These are phyloP conservation scores for Teratosphaeria pseudoeucalypti DNA, from an alignment of 2,329 filamentous ascomycete genomes.

Conservation along the genomic window DNA sequence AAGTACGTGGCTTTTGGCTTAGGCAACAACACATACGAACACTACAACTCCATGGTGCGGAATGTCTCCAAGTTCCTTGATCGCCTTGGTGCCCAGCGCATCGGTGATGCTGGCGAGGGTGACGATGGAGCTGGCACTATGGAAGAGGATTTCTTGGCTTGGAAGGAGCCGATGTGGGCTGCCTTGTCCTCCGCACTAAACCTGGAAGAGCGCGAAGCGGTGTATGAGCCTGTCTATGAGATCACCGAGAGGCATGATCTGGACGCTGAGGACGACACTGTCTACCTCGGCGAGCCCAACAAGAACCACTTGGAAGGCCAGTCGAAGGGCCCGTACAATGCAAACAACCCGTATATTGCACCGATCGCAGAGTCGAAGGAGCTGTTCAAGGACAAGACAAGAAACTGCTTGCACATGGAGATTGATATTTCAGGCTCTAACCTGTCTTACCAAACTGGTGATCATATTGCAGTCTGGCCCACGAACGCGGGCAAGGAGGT, in stretches of 20 bases:
- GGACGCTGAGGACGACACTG: slow-evolving; percentile 62
- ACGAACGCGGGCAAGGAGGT: slow-evolving; percentile 90
- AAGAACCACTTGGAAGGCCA: slow-evolving; percentile 75
- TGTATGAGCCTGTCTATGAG: slow-evolving; percentile 87
- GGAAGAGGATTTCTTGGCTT: slow-evolving; percentile 98
- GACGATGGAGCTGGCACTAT: slow-evolving; percentile 97
- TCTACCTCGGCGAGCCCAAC: slow-evolving; percentile 83
- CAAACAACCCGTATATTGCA: slow-evolving; percentile 79
- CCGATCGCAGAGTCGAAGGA: slow-evolving; percentile 86
- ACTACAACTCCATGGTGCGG: slow-evolving; percentile 98
- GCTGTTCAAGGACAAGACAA: slow-evolving; percentile 76
- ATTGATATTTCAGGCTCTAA: slow-evolving; percentile 84
- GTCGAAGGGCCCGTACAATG: slow-evolving; percentile 82
- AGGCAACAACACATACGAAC: slow-evolving; percentile 98
- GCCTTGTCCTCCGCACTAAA: slow-evolving; percentile 73
- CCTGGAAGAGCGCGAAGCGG: slow-evolving; percentile 86
- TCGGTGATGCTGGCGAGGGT: slow-evolving; percentile 84
- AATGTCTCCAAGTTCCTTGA: slow-evolving; percentile 72
- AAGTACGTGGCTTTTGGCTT: slow-evolving; percentile 94
- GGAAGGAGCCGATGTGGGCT: slow-evolving; percentile 99
- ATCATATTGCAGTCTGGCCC: slow-evolving; percentile 95
- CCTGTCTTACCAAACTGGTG: slow-evolving; percentile 86
- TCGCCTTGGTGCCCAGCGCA: slow-evolving; percentile 72
- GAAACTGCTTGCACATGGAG: slow-evolving; percentile 95
- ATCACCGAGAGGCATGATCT: slow-evolving; percentile 61